Evolutionary conservation across 495 filamentous ascomycete species (phyloP).

Genomic region (Aspergillus bertholletiae): DNA sequence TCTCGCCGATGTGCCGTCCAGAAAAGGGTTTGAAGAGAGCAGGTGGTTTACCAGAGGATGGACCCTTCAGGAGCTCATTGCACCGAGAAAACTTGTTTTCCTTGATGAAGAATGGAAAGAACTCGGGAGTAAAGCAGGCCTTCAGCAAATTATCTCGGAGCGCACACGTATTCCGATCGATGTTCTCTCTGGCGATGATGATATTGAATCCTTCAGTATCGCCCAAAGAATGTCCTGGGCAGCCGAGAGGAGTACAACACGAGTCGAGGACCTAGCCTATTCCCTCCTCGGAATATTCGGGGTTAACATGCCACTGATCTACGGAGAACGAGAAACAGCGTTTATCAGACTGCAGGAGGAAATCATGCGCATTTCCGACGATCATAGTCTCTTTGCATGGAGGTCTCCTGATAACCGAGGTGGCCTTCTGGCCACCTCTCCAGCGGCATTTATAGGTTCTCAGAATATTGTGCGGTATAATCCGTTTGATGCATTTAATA

Average conservation of each 20-base stretch:
- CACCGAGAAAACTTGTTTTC: constrained; percentile 21
- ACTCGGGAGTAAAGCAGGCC: constrained; percentile 17
- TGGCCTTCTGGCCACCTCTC: constrained; percentile 12
- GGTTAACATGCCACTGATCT: constrained; percentile 19
- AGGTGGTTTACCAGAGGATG: constrained; percentile 38
- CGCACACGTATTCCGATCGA: constrained; percentile 15
- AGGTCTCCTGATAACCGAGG: background rate
- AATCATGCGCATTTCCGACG: constrained; percentile 19
- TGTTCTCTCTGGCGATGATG: constrained; percentile 1
- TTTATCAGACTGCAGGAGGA: constrained; percentile 30
- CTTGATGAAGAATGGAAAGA: constrained; percentile 15
- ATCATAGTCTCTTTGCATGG: constrained; percentile 24
- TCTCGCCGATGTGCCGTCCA: constrained; percentile 25
- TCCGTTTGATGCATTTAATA: background rate
- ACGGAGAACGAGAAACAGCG: constrained; percentile 32
- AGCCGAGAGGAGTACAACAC: background rate
- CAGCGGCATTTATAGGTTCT: constrained; percentile 8
- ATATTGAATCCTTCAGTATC: background rate
- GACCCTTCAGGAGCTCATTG: constrained; percentile 38
- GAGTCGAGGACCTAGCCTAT: background rate
- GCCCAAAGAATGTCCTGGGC: constrained; percentile 5
- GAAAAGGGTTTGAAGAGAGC: background rate
- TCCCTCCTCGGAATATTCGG: constrained; percentile 1
- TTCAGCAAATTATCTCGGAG: constrained; percentile 8
- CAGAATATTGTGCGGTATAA: constrained; percentile 2